A percentile compares a stretch with the other conserved stretches of the same genome.
Evolutionary conservation across 2,329 filamentous ascomycete genomes (phyloP).

Genomic region (Cordyceps cicadae): DNA sequence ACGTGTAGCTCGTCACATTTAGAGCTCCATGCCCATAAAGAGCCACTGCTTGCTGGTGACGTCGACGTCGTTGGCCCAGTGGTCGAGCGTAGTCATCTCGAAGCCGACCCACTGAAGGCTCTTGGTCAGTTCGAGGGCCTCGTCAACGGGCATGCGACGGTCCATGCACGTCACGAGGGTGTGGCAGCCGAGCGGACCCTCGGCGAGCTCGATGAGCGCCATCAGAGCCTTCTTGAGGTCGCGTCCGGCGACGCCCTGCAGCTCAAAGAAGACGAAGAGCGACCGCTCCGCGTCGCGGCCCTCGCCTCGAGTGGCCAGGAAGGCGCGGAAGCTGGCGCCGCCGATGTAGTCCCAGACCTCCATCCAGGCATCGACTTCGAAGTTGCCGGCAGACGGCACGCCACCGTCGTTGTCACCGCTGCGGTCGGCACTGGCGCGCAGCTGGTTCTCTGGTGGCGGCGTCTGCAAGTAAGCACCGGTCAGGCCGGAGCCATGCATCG

Average conservation of each 20-base stretch:
- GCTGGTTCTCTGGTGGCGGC: conserved; percentile 43
- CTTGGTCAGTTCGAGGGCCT: conserved; percentile 61
- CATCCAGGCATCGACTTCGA: conserved; percentile 53
- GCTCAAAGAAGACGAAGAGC: conserved; percentile 83
- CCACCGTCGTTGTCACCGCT: background rate
- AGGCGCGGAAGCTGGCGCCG: conserved; percentile 77
- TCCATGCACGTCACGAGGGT: conserved; percentile 77
- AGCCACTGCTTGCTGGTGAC: conserved; percentile 73
- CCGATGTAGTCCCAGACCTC: conserved; percentile 82
- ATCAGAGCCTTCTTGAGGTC: conserved; percentile 89
- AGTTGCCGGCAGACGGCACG: conserved; percentile 21
- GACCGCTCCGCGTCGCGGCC: conserved; percentile 52
- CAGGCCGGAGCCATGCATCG: conserved; percentile 73
- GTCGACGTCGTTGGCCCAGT: conserved; percentile 58
- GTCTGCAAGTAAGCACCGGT: conserved; percentile 60
- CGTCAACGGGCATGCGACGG: conserved; percentile 53
- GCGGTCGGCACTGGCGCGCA: conserved; percentile 26
- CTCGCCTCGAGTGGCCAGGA: conserved; percentile 52
- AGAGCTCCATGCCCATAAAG: conserved; percentile 83
- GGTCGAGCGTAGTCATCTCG: conserved; percentile 69
- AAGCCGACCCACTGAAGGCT: conserved; percentile 93
- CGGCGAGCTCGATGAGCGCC: conserved; percentile 81
- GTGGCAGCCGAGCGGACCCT: conserved; percentile 65
- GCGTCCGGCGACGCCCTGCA: conserved; percentile 55
- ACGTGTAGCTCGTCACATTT: conserved; percentile 17